Evolutionary conservation across 78 protist species (phyloP), one percentile per base, ranked within the genome.

Genomic region (Dictyostelium brefeldianum): DNA sequence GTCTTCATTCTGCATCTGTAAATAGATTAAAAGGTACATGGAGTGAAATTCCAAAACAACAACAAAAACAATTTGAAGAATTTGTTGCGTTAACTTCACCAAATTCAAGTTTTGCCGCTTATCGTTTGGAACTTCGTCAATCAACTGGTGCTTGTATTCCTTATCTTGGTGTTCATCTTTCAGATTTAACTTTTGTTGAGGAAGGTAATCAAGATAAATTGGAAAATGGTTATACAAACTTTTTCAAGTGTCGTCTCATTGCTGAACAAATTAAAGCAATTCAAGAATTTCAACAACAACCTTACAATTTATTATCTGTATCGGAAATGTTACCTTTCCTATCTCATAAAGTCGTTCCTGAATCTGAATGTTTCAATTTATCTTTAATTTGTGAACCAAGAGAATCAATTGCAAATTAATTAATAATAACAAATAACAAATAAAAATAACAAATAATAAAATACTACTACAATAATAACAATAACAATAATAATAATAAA

Each of bases 111-210:
- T 95, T 89, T 51, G n/a, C 81, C 1, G 77, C 83, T 36, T 91
- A 81, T 89, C 89, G 97, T 59, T 95, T 81, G 25, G 95, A 79
- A 57, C 56, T 95, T 5, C 56, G 71, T 36, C 65, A 64, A 18
- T 47, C 96, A 41, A 59, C 59, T 27, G 96, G 97, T 27, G 96
- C 97, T 0, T 81, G 96, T 54, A 81, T 96, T 36, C 97, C 97
- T 15, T 96, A 94, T 77, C 25, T 95, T 11, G 97, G 97, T 11
- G 97, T 96, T 17, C 96, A 90, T 47, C 92, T 96, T 73, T 57
- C 95, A 15, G 97, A 96, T 74, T 73, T 96, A 27, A 91, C 96
- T 0, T 95, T 96, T 62, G 85, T 95, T 12, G 97, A 94, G 14
- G 97, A 96, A 46, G 97, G 96, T 18, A 90, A 81, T 47, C 94